Evolutionary conservation across 164 flowering plant species (phyloP).

Genomic region (Aristolochia californica): DNA sequence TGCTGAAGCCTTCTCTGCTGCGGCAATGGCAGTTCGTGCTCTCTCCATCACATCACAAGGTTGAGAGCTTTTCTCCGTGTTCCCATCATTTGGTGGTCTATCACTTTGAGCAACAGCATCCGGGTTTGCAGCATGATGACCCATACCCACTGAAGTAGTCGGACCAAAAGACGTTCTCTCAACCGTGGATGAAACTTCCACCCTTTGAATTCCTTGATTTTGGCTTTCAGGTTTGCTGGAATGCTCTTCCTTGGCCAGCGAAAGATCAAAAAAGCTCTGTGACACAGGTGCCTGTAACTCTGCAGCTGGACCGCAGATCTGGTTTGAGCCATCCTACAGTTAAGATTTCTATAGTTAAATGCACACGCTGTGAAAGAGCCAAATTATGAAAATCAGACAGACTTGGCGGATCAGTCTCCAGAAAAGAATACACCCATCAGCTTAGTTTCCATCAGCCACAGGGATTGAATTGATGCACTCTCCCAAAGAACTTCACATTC

Average conservation of each 20-base stretch:
- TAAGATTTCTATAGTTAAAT: background rate
- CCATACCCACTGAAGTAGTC: conserved; percentile 6
- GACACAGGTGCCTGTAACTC: conserved; percentile 12
- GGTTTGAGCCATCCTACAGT: conserved; percentile 61
- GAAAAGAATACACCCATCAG: too few relatives aligned
- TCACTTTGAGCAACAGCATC: conserved; percentile 4
- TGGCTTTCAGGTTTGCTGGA: conserved; percentile 13
- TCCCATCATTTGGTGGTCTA: conserved; percentile 11
- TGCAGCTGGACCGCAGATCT: conserved; percentile 19
- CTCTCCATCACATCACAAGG: conserved; percentile 59
- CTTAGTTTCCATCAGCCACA: too few relatives aligned
- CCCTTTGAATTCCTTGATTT: conserved; percentile 14
- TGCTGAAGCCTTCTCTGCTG: conserved; percentile 81
- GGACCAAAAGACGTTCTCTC: conserved; percentile 1
- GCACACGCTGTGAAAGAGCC: background rate
- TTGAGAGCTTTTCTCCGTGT: conserved; percentile 21
- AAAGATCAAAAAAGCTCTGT: conserved; percentile 9
- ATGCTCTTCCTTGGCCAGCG: conserved; percentile 17
- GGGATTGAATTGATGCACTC: too few relatives aligned
- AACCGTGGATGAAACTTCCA: conserved; percentile 14
- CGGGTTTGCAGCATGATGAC: conserved; percentile 18
- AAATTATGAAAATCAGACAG: background rate
- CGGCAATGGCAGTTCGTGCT: conserved; percentile 79
- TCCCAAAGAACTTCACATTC: too few relatives aligned
- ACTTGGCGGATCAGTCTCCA: background rate